A percentile compares a stretch with the other conserved stretches of the same genome.
These are phyloP conservation scores for Russula abietina DNA, from an alignment of 768 basidiomycete species.

Conservation along the genomic window DNA sequence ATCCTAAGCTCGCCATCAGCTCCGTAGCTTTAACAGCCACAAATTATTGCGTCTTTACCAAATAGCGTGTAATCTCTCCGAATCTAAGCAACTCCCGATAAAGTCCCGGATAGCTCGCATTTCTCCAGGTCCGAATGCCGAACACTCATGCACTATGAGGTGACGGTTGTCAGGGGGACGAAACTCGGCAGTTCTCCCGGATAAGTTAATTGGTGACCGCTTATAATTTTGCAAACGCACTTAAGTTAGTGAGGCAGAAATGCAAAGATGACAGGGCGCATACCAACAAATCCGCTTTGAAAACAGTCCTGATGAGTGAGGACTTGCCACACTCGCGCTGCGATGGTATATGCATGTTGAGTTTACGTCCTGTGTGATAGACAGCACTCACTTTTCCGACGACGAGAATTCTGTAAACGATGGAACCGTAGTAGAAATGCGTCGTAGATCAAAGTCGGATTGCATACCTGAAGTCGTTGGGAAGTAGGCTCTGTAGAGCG, in stretches of 20 bases:
- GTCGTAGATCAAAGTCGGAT: background rate
- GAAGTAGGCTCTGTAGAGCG: background rate
- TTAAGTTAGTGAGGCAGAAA: background rate
- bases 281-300: slow-evolving; percentile 8
- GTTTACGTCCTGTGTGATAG: background rate
- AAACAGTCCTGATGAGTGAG: slow-evolving; percentile 2
- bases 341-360: background rate
- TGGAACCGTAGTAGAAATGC: background rate
- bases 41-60: background rate
- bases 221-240: background rate
- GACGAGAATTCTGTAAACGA: slow-evolving; percentile 8
- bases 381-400: slow-evolving; percentile 3
- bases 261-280: background rate
- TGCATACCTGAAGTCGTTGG: slow-evolving; percentile 5
- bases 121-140: background rate
- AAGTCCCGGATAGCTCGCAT: background rate
- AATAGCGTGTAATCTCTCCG: slow-evolving; percentile 14
- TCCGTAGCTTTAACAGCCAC: no score
- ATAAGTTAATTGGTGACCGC: background rate
- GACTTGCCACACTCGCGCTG: slow-evolving; percentile 11
- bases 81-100: background rate
- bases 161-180: background rate
- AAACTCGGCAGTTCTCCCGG: background rate
- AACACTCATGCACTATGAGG: background rate
- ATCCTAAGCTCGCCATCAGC: slow-evolving; percentile 8